Conservation (phyloP, 306 rosid genomes). For the Ochetophila trinervis region DNA sequence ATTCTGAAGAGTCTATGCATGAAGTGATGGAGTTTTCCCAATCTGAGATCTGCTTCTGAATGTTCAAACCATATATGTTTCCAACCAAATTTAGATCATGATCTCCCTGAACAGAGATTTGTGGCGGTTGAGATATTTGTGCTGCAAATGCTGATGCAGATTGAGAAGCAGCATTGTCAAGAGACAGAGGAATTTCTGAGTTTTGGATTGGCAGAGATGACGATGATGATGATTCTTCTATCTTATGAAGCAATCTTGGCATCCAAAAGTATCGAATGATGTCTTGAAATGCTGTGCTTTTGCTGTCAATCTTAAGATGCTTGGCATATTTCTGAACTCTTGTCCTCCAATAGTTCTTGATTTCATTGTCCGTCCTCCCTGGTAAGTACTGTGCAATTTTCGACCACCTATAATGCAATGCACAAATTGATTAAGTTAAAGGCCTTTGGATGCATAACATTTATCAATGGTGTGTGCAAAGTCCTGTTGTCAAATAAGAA, state of each 20-base stretch:
- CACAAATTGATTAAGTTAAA: constrained; percentile 3
- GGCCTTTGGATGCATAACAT: neutral
- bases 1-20: constrained; percentile 32
- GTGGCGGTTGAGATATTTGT: constrained; percentile 9
- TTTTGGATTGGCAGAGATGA: constrained; percentile 30
- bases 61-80: constrained; percentile 13
- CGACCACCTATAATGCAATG: constrained; percentile 58
- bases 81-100: constrained; percentile 24
- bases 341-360: constrained; percentile 82
- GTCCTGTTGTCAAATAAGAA: too few species aligned
- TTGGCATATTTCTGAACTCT: constrained; percentile 65
- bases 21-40: constrained; percentile 27
- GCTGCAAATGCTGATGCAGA: constrained; percentile 1
- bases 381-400: constrained; percentile 65
- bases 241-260: constrained; percentile 49
- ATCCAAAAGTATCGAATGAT: constrained; percentile 40
- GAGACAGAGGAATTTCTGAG: constrained; percentile 26
- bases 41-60: constrained; percentile 32
- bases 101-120: constrained; percentile 25
- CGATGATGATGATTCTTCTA: constrained; percentile 36
- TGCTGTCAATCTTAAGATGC: constrained; percentile 43
- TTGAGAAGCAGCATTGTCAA: constrained; percentile 22
- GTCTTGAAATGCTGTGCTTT: constrained; percentile 40
- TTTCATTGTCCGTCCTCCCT: constrained; percentile 79
- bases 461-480: too few species aligned